Evolutionary conservation across 768 basidiomycete genomes (phyloP), one percentile per base, ranked within the genome.

Genomic region (Phlebiopsis flavidoalba): DNA sequence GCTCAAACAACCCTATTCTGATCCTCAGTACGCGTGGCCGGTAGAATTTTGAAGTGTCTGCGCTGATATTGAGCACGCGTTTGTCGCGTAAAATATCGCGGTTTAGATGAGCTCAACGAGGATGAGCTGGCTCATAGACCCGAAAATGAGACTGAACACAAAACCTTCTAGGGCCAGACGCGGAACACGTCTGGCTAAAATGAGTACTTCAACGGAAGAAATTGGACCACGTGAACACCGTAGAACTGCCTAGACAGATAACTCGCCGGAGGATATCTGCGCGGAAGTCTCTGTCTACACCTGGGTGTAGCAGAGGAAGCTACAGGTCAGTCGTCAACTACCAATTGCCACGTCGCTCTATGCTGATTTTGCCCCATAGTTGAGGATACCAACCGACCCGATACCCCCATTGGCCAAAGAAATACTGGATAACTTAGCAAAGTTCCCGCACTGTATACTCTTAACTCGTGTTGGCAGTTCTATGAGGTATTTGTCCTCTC

Each of bases 391-490:
- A 33, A 37, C 8, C 60, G 63, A 22, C 75, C 80, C 1, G 74
- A 70, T 45, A 84, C 79, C 24, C n/a, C 73, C 79, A 51, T 80
- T 96, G 21, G 88, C 92, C 2, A 78, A 70, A 48, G 87, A 86
- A 64, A 87, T 98, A 35, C 77, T 83, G 63, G 73, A 81, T 24
- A 93, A 97, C 68, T 78, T 90, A 19, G 75, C 77, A 45, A 83
- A 76, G 51, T 97, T 93, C 69, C 90, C 95, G 21, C 90, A 95
- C 66, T 95, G 94, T 69, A 80, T 97, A 31, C 78, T 98, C 24
- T 80, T 98, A 17, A 98, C 95, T 8, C 84, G 93, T 57, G 94
- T 98, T 11, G 95, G 95, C 14, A 93, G 67, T 98, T 98, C 72
- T 98, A 96, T 69, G 95, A 98, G 83, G 95, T 21, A 15, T 36